Percentiles rank a stretch among this genome's conserved stretches.
Conservation (phyloP, 352 stramenopile species). For the Phytophthora foliorum region DNA sequence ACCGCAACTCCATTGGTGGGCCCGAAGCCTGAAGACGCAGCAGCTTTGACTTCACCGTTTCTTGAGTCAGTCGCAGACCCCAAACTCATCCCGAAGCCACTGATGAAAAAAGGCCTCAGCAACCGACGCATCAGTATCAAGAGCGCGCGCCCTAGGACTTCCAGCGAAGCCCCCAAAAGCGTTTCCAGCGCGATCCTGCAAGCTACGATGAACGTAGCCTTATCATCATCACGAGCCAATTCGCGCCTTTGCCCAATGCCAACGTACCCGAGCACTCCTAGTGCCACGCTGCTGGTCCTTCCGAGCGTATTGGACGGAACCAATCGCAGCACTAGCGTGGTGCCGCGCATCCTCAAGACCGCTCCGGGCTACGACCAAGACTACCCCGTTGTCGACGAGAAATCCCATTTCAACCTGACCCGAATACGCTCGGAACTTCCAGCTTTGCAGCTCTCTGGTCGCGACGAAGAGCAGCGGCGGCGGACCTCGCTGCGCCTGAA, state of each 20-base stretch:
- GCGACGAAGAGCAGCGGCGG: conserved; percentile 24
- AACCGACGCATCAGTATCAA: conserved; percentile 10
- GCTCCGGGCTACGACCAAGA: conserved; percentile 29
- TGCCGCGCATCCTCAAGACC: conserved; percentile 28
- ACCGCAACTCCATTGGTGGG: background rate
- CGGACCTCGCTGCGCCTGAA: conserved; percentile 5
- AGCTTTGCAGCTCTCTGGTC: conserved; percentile 21
- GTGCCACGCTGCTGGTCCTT: conserved; percentile 17
- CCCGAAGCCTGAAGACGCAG: conserved; percentile 17
- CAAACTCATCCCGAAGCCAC: conserved; percentile 7
- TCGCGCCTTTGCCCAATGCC: conserved; percentile 12
- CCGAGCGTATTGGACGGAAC: conserved; percentile 30
- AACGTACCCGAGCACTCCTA: conserved; percentile 13
- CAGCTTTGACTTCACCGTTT: background rate
- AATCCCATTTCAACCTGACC: conserved; percentile 26
- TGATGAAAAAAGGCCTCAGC: conserved; percentile 3
- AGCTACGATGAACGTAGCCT: conserved; percentile 15
- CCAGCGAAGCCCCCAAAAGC: conserved; percentile 21
- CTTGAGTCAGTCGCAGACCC: background rate
- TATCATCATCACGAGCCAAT: conserved; percentile 7
- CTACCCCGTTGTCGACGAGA: conserved; percentile 4
- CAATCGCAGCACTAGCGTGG: conserved; percentile 3
- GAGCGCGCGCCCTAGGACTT: conserved; percentile 14
- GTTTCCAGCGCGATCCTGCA: conserved; percentile 29
- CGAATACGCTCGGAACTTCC: conserved; percentile 44